Percentiles rank a stretch among this genome's conserved stretches.
Evolutionary conservation across 208 protist species (phyloP).

Genomic region (Porcisia hertigi): DNA sequence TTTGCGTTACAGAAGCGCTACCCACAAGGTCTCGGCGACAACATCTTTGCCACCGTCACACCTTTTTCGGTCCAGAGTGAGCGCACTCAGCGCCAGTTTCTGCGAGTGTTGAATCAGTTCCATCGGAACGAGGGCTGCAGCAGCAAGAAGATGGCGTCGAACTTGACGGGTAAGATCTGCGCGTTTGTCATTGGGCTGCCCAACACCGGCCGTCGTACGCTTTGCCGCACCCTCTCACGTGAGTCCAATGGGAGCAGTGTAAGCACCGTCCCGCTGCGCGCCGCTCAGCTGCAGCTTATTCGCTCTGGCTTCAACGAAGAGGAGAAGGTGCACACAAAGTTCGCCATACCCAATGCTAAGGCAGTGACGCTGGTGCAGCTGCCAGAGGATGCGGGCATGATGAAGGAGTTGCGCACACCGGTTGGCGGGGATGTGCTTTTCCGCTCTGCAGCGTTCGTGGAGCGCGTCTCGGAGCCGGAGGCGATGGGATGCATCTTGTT

Average conservation of each 20-base stretch:
- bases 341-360: constrained; percentile 84
- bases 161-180: constrained; percentile 78
- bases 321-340: constrained; percentile 51
- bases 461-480: constrained; percentile 71
- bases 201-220: constrained; percentile 70
- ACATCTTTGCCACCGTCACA: constrained; percentile 50
- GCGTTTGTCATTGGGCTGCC: constrained; percentile 82
- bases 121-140: constrained; percentile 51
- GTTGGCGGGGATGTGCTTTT: constrained; percentile 77
- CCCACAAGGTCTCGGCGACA: constrained; percentile 39
- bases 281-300: constrained; percentile 79
- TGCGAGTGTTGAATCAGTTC: constrained; percentile 74
- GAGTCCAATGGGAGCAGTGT: constrained; percentile 52
- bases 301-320: constrained; percentile 32
- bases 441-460: constrained; percentile 62
- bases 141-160: constrained; percentile 56
- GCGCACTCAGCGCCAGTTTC: constrained; percentile 52
- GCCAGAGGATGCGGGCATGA: constrained; percentile 62
- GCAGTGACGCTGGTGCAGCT: constrained; percentile 77
- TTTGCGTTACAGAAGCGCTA: constrained; percentile 63
- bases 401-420: constrained; percentile 49
- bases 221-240: constrained; percentile 59
- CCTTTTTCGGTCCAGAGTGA: constrained; percentile 72
- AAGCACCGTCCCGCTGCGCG: constrained; percentile 70
- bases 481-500: constrained; percentile 72